phyloP scores from a whole-genome alignment of 768 basidiomycete species.

The Trametes punicea region DNA sequence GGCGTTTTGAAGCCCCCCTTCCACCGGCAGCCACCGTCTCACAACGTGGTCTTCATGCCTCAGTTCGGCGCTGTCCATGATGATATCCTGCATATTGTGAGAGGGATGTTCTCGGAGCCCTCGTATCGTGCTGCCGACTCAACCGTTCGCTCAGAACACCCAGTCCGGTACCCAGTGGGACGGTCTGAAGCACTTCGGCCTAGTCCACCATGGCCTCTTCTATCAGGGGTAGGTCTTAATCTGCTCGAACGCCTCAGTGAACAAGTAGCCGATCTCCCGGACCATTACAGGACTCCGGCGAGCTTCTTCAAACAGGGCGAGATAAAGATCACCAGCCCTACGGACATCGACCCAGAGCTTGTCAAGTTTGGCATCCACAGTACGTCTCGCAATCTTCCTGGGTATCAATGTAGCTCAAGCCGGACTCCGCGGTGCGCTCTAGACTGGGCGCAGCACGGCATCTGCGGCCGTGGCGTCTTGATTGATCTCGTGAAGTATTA shows the following conservation, averaged over 20 bases:
- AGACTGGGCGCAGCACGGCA: conserved; percentile 73
- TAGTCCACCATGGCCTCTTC: conserved; percentile 50
- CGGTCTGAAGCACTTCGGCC: conserved; percentile 55
- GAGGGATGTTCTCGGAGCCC: neutral
- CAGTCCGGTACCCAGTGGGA: conserved; percentile 74
- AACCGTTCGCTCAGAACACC: conserved; percentile 45
- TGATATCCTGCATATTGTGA: conserved; percentile 24
- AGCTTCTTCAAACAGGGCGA: conserved; percentile 43
- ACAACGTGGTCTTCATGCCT: conserved; percentile 37
- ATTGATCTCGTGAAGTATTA: conserved; percentile 59
- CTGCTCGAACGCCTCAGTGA: neutral
- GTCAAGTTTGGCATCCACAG: conserved; percentile 65
- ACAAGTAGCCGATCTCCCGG: neutral
- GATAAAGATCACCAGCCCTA: conserved; percentile 46
- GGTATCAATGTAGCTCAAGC: neutral
- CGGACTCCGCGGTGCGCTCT: neutral
- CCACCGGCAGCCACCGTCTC: conserved; percentile 49
- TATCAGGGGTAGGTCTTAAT: conserved; percentile 53
- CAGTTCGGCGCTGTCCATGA: conserved; percentile 26
- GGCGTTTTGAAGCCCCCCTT: conserved; percentile 48
- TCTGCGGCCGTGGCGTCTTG: conserved; percentile 64
- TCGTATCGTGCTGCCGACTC: neutral
- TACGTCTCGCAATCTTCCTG: conserved; percentile 31
- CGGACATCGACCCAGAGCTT: conserved; percentile 41
- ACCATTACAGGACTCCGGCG: conserved; percentile 43